phyloP scores from a whole-genome alignment of 2,329 filamentous ascomycete genomes.

The Nemania sp. region DNA sequence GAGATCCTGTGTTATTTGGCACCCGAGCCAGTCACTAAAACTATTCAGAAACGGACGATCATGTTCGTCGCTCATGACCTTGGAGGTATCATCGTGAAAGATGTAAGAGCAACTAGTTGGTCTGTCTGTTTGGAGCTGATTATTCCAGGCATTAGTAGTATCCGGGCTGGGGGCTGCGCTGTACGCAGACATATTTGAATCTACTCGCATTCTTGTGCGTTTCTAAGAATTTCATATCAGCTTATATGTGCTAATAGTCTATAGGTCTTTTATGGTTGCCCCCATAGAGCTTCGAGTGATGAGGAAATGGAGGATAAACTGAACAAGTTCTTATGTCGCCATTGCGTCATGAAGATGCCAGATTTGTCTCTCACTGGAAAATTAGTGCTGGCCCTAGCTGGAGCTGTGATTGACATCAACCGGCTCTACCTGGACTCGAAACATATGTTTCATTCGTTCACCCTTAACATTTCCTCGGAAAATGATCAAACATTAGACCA shows the following conservation, averaged over 20 bases:
- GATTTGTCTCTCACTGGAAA: background rate
- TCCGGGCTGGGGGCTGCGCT: background rate
- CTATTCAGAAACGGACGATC: conserved; percentile 7
- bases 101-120: background rate
- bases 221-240: background rate
- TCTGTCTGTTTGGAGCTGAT: background rate
- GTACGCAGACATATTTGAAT: background rate
- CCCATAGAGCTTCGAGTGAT: background rate
- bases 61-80: conserved; percentile 20
- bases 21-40: background rate
- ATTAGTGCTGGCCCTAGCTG: background rate
- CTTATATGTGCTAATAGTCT: background rate
- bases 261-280: background rate
- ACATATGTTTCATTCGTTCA: background rate
- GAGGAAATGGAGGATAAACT: background rate
- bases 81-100: conserved; percentile 15
- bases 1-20: too few relatives aligned
- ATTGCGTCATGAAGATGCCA: background rate
- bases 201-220: background rate
- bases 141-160: background rate
- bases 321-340: background rate
- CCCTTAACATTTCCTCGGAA: background rate
- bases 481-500: background rate
- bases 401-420: background rate
- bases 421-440: background rate